Evolutionary conservation across 441 rosid species (phyloP).

Genomic region (Bruguiera hainesii): DNA sequence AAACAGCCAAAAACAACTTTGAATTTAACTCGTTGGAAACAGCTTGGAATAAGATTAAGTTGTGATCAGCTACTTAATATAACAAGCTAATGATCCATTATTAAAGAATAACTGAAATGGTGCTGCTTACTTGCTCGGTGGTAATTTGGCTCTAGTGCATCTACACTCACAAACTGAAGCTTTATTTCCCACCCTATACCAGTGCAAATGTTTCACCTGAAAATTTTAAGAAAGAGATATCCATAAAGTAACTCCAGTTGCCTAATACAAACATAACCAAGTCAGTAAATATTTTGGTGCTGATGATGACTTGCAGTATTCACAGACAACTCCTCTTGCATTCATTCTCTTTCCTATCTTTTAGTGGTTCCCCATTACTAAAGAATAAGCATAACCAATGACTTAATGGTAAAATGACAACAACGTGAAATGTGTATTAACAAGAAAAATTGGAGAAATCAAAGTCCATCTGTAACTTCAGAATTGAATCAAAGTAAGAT

Average conservation of each 20-base stretch:
- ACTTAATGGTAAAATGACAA: not conserved
- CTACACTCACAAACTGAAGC: conserved; percentile 87
- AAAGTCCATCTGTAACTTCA: conserved; percentile 12
- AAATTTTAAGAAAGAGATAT: conserved; percentile 18
- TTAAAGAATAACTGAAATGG: conserved; percentile 1
- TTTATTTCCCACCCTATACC: conserved; percentile 68
- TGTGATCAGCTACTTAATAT: not conserved
- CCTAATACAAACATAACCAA: not conserved
- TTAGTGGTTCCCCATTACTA: not conserved
- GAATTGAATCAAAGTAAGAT: conserved; percentile 2
- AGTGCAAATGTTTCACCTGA: conserved; percentile 96
- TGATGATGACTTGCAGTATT: not conserved
- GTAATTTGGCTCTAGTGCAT: conserved; percentile 80
- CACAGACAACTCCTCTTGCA: not conserved
- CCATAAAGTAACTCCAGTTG: not conserved
- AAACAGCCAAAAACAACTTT: not conserved
- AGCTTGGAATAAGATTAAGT: not conserved
- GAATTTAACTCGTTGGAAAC: not conserved
- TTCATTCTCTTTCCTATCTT: not conserved
- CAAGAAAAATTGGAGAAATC: conserved; percentile 3
- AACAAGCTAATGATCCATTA: not conserved
- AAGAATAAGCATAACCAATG: not conserved
- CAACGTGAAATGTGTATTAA: not conserved
- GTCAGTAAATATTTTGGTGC: not conserved
- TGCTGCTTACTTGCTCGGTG: conserved; percentile 84